Evolutionary conservation across 768 basidiomycete genomes (phyloP), one percentile per base, ranked within the genome.

Genomic region (Phylloporus sp.): DNA sequence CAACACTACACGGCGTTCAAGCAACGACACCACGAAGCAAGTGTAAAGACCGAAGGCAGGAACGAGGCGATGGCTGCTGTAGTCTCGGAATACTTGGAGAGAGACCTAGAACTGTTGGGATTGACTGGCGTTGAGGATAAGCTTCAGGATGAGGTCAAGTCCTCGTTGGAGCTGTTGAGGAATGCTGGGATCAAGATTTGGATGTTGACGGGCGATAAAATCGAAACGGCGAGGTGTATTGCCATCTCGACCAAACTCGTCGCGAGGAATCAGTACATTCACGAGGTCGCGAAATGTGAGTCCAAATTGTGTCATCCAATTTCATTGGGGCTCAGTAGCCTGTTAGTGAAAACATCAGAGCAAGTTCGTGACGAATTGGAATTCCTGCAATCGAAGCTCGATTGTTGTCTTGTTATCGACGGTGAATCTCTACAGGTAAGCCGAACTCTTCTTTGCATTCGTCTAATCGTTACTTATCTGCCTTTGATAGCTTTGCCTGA

Each of bases 161-260:
- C 86, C 40, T 97, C 97, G 2, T 72, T 99, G 52, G 97, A 98
- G 71, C 65, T 98, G 47, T 69, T 99, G 56, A 75, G 95, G 58
- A 98, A 98, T 66, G 97, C 95, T 0, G 95, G 95, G 5, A 85
- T 99, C 71, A 97, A 91, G 78, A 98, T 99, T 52, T 99, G 97
- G 97, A 98, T 98, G 97, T 76, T 98, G 61, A 99, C 97, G 0
- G 95, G 97, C 2, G 97, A 99, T 71, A 99, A 98, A 75, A 92
- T 98, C 45, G 97, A 99, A 75, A 99, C 97, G 4, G 97, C 97
- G 5, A 86, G 95, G 32, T 95, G 94, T 70, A 99, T 99, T 63
- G 95, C 95, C 5, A 93, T 98, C 56, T 97, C 94, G 32, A 97
- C 91, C 7, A 98, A 98, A 67, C 74, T 98, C 45, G 97, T 98